A percentile compares a stretch with the other conserved stretches of the same genome.
Conservation (phyloP, 768 basidiomycete species). For the Podaxis sp. region DNA sequence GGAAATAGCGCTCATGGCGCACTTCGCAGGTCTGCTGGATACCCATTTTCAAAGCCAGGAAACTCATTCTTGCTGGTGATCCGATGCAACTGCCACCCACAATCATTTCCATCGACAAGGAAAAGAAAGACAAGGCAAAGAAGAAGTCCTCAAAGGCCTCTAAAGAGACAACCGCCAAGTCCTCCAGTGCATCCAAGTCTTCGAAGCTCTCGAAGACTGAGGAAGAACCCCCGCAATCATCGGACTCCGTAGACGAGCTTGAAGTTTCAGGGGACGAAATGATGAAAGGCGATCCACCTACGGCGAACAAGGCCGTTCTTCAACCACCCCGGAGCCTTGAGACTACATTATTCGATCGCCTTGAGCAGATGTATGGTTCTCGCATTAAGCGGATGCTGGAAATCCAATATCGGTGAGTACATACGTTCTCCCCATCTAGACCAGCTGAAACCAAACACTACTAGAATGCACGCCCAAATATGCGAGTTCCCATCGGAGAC, state of each 20-base stretch:
- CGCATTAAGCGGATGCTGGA: constrained; percentile 84
- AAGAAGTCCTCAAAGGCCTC: constrained; percentile 12
- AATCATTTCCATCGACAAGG: constrained; percentile 64
- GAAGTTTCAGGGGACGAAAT: constrained; percentile 9
- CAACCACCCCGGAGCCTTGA: constrained; percentile 74
- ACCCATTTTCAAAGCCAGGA: constrained; percentile 89
- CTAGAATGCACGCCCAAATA: constrained; percentile 85
- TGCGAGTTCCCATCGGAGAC: constrained; percentile 83
- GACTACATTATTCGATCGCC: constrained; percentile 87
- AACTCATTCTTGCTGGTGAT: constrained; percentile 89
- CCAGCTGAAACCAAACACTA: neutral
- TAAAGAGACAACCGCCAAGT: neutral
- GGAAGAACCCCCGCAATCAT: neutral
- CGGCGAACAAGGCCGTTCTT: constrained; percentile 29
- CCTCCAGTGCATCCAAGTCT: neutral
- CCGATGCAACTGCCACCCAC: constrained; percentile 97
- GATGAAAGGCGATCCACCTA: constrained; percentile 14
- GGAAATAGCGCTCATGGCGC: neutral
- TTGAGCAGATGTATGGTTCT: constrained; percentile 85
- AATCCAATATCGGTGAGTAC: constrained; percentile 79
- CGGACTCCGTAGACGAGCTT: constrained; percentile 11
- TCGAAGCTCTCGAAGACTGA: neutral
- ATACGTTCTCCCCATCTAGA: neutral
- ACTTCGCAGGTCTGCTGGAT: constrained; percentile 87
- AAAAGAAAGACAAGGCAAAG: constrained; percentile 20